Percentiles rank a stretch among this genome's conserved stretches.
These are phyloP conservation scores for Candida silvicultrix DNA, from an alignment of 805 yeast species.

Conservation along the genomic window DNA sequence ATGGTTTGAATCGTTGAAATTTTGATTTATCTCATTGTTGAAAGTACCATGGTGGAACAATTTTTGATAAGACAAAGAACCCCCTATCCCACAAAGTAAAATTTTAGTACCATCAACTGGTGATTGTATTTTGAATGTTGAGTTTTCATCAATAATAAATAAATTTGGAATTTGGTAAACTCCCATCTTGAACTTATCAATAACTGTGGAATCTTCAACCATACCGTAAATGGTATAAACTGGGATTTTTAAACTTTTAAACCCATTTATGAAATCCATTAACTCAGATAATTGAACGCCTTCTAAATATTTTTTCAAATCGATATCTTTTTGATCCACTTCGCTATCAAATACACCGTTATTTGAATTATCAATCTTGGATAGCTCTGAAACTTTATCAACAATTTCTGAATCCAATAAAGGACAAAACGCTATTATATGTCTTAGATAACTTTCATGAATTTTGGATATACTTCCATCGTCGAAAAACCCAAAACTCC, in stretches of 20 bases:
- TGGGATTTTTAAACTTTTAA: constrained; percentile 41
- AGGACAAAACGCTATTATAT: constrained; percentile 62
- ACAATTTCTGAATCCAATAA: constrained; percentile 43
- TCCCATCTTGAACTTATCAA: constrained; percentile 55
- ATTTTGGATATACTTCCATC: constrained; percentile 45
- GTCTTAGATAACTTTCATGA: constrained; percentile 53
- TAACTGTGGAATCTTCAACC: constrained; percentile 64
- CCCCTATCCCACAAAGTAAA: constrained; percentile 66
- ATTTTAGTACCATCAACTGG: constrained; percentile 34
- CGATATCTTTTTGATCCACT: constrained; percentile 31
- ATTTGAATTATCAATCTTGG: constrained; percentile 13
- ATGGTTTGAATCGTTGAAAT: constrained; percentile 14
- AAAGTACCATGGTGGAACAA: constrained; percentile 58
- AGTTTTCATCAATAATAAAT: constrained; percentile 53
- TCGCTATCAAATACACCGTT: constrained; percentile 24
- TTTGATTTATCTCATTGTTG: constrained; percentile 17
- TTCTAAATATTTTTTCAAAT: constrained; percentile 28
- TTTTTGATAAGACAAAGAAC: constrained; percentile 58
- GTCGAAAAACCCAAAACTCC: constrained; percentile 78
- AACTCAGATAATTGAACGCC: constrained; percentile 44
- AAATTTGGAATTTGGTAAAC: constrained; percentile 49
- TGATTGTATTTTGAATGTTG: constrained; percentile 36
- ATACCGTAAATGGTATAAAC: constrained; percentile 77
- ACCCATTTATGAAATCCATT: constrained; percentile 39
- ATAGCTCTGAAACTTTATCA: constrained; percentile 45